A percentile compares a stretch with the other conserved stretches of the same genome.
These are phyloP conservation scores for Candida anglica DNA, from an alignment of 805 yeast genomes.

Conservation along the genomic window DNA sequence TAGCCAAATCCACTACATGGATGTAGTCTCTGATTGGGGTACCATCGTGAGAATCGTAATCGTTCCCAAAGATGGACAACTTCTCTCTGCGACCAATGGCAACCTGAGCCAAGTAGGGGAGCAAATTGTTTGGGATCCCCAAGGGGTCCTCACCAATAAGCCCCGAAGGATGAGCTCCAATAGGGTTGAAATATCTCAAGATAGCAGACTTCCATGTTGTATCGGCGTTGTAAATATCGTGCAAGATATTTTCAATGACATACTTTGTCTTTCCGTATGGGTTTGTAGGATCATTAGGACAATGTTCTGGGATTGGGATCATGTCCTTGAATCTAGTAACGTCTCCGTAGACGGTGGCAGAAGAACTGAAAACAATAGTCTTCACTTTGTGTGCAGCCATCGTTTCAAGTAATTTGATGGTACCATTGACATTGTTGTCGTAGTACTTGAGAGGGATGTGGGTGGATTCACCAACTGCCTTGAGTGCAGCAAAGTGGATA, in stretches of 20 bases:
- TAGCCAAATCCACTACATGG: constrained; percentile 76
- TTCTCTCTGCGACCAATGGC: constrained; percentile 69
- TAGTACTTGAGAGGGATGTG: constrained; percentile 64
- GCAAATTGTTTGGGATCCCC: constrained; percentile 71
- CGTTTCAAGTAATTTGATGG: constrained; percentile 52
- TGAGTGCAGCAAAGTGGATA: constrained; percentile 77
- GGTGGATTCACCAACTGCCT: constrained; percentile 79
- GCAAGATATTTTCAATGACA: constrained; percentile 57
- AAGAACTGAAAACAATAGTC: constrained; percentile 66
- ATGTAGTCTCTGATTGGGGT: constrained; percentile 81
- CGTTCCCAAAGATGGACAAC: constrained; percentile 66
- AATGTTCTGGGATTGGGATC: constrained; percentile 76
- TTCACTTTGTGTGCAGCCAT: constrained; percentile 46
- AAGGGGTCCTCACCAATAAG: constrained; percentile 76
- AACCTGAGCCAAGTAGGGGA: constrained; percentile 75
- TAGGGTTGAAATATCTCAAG: constrained; percentile 77
- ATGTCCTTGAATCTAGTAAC: constrained; percentile 66
- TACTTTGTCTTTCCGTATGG: constrained; percentile 77
- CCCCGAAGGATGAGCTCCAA: constrained; percentile 84
- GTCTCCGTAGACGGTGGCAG: constrained; percentile 84
- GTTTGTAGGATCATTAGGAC: constrained; percentile 70
- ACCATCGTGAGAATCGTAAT: constrained; percentile 69
- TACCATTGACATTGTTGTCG: constrained; percentile 64
- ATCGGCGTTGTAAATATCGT: constrained; percentile 49
- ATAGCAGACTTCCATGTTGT: constrained; percentile 52